Percentiles rank a stretch among this genome's conserved stretches.
Conservation (phyloP, 139 green algal genomes). For the Desmodesmus armatus region DNA sequence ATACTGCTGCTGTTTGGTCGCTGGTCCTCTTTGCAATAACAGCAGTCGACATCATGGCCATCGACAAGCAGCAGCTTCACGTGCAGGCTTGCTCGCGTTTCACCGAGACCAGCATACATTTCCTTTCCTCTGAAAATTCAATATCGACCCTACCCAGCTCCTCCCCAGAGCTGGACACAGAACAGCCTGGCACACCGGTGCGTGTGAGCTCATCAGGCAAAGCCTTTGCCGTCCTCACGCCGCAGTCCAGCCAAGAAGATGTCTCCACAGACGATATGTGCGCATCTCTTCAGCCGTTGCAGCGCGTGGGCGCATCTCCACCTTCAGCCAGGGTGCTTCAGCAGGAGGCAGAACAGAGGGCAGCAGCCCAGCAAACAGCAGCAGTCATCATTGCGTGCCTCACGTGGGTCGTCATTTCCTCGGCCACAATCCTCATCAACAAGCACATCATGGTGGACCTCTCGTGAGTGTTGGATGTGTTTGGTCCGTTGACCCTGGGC, state of each 20-base stretch:
- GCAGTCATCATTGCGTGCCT: constrained; percentile 13
- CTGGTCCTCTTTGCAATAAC: no score
- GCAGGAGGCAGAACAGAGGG: background rate
- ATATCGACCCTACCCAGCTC: no score
- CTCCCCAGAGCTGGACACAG: no score
- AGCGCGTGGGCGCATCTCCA: background rate
- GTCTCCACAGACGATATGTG: background rate
- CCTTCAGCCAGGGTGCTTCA: background rate
- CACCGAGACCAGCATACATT: no score
- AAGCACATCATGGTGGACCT: constrained; percentile 59
- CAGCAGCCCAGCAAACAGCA: background rate
- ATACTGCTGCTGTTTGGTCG: no score
- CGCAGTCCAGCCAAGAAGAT: background rate
- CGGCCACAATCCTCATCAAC: constrained; percentile 51
- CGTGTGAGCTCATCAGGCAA: background rate
- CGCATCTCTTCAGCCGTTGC: background rate
- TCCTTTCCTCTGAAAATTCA: no score
- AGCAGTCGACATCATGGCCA: no score
- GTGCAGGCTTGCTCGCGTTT: no score
- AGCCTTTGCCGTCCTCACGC: no score
- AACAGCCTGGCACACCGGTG: background rate
- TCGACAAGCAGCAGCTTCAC: no score
- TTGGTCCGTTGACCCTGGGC: no score
- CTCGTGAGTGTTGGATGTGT: background rate
- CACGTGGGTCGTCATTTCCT: constrained; percentile 36